Percentiles rank a stretch among this genome's conserved stretches.
Conservation (phyloP, 2,329 filamentous ascomycete species). For the Sarocladium strictum region DNA sequence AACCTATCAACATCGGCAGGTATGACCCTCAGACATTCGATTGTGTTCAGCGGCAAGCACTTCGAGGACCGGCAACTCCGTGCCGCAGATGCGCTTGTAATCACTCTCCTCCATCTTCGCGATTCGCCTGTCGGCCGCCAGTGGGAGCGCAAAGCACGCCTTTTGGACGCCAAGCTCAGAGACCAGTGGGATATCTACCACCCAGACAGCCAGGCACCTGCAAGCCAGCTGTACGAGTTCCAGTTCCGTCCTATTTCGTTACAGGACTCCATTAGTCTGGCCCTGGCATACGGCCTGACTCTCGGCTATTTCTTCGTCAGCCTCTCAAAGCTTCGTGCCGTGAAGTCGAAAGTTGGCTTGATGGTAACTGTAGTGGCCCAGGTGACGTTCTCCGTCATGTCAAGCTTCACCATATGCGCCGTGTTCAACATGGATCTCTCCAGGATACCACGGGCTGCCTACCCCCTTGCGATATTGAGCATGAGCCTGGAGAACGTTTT, state of each 20-base stretch:
- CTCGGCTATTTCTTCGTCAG: slow-evolving; percentile 60
- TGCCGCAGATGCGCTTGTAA: slow-evolving; percentile 71
- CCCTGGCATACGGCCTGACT: slow-evolving; percentile 58
- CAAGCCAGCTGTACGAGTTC: slow-evolving; percentile 68
- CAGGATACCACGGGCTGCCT: slow-evolving; percentile 66
- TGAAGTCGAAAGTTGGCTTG: slow-evolving; percentile 70
- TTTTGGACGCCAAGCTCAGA: slow-evolving; percentile 42
- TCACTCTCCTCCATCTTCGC: slow-evolving; percentile 65
- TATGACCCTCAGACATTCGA: slow-evolving; percentile 68
- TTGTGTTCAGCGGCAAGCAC: slow-evolving; percentile 75
- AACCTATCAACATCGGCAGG: slow-evolving; percentile 62
- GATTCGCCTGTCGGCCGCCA: slow-evolving; percentile 57
- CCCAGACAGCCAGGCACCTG: slow-evolving; percentile 43
- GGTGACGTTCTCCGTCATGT: slow-evolving; percentile 66
- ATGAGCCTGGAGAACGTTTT: slow-evolving; percentile 78
- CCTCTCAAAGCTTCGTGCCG: slow-evolving; percentile 62
- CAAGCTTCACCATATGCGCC: slow-evolving; percentile 74
- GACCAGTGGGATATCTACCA: slow-evolving; percentile 63
- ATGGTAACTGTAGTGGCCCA: slow-evolving; percentile 66
- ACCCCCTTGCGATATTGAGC: slow-evolving; percentile 69
- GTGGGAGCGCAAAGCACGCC: slow-evolving; percentile 57
- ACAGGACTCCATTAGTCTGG: slow-evolving; percentile 58
- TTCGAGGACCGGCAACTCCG: slow-evolving; percentile 62
- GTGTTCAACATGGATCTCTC: slow-evolving; percentile 70
- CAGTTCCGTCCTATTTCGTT: slow-evolving; percentile 68